These are phyloP conservation scores for Epichloe sibirici DNA, from an alignment of 2,329 filamentous ascomycete species.

Conservation along the genomic window DNA sequence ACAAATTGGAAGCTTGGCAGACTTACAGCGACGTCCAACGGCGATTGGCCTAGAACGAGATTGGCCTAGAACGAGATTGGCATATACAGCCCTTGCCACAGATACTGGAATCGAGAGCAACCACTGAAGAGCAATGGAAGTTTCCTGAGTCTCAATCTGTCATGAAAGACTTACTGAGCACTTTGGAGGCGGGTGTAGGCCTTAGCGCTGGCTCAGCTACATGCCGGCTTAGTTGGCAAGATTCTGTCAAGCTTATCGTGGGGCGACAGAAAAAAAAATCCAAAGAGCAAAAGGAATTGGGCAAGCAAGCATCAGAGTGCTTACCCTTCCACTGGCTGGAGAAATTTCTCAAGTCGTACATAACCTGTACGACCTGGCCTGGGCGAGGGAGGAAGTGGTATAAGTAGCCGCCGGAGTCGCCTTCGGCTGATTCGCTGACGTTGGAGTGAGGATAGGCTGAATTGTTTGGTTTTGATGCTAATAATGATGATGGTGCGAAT, in stretches of 20 bases:
- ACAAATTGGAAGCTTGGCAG: slow-evolving; percentile 13
- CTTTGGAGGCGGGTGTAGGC: slow-evolving; percentile 66
- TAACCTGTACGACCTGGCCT: slow-evolving; percentile 14
- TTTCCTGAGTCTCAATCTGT: no score
- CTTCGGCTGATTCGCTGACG: no score
- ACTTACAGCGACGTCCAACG: slow-evolving; percentile 9
- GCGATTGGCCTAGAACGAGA: slow-evolving; percentile 5
- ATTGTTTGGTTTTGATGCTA: no score
- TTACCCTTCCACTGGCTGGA: slow-evolving; percentile 56
- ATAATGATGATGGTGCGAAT: no score
- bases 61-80: slow-evolving; percentile 2
- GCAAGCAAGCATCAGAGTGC: slow-evolving; percentile 5
- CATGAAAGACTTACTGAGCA: slow-evolving; percentile 25
- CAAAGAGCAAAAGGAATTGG: background rate
- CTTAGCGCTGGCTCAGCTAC: slow-evolving; percentile 45
- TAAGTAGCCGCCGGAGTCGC: no score
- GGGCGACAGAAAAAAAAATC: no score
- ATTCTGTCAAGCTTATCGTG: background rate
- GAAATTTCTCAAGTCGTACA: slow-evolving; percentile 61
- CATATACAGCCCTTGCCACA: background rate
- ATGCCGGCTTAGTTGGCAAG: background rate
- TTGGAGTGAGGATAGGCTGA: no score
- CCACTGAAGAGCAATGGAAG: background rate
- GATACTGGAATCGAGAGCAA: no score
- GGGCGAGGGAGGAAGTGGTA: no score